Evolutionary conservation across 495 filamentous ascomycete genomes (phyloP).

Genomic region (Penicillium canescens): DNA sequence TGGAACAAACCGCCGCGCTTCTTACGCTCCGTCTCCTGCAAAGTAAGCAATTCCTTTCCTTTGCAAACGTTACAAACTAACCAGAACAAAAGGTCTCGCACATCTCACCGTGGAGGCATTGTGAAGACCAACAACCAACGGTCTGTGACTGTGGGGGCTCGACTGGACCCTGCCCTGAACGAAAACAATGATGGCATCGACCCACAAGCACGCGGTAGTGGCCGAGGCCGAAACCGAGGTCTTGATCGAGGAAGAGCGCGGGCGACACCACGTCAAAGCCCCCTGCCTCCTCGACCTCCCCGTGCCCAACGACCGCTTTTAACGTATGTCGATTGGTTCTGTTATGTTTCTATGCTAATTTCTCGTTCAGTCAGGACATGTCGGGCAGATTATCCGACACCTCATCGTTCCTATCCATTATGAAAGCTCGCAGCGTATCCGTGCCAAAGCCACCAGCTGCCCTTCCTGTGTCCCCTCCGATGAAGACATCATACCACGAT

Average conservation of each 20-base stretch:
- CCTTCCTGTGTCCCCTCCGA: too few relatives aligned
- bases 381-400: too few relatives aligned
- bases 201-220: not conserved
- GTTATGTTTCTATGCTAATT: too few relatives aligned
- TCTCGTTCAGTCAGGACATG: too few relatives aligned
- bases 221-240: not conserved
- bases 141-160: not conserved
- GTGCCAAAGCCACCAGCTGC: too few relatives aligned
- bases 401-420: too few relatives aligned
- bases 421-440: too few relatives aligned
- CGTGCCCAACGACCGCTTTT: not conserved
- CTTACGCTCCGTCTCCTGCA: not conserved
- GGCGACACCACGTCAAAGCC: not conserved
- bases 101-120: too few relatives aligned
- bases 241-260: not conserved
- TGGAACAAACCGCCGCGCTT: constrained; percentile 15
- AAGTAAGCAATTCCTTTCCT: not conserved
- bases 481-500: too few relatives aligned
- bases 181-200: constrained; percentile 13
- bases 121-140: not conserved
- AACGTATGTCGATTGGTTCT: too few relatives aligned
- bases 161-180: constrained; percentile 27
- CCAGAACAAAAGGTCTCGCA: too few relatives aligned
- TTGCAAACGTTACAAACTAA: too few relatives aligned
- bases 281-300: not conserved